Evolutionary conservation across 176 grass and related monocot species (phyloP), one percentile per base, ranked within the genome.

Genomic region (Ensete glaucum): DNA sequence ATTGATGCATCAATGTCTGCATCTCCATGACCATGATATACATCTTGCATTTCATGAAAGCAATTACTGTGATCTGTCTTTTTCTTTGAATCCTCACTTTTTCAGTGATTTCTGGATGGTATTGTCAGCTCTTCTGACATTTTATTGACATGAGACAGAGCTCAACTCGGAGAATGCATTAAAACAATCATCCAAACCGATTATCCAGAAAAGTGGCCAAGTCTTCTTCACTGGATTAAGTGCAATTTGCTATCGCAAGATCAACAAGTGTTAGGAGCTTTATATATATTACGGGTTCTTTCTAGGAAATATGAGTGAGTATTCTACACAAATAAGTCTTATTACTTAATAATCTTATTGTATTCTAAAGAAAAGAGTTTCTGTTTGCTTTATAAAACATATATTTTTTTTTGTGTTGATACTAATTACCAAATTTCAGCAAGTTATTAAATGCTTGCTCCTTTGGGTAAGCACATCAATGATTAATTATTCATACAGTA

Each of bases 101-200:
- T 4, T 43, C 34, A 43, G 34, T 43, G 63, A 26, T 3, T 49
- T 9, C 6, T 69, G 14, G 13, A n/a, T 1, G 48, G 16, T 69
- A 50, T 69, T 70, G 16, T 50, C 12, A 10, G 67, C 17, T 70
- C 67, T 1, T 70, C 56, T 73, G 7, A 25, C 0, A 19, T 9
- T 53, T 50, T 43, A 43, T 80, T 14, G 25, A 22, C 13, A 63
- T 73, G 17, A 73, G 29, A 77, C 69, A 97, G 94, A 85, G 85
- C 88, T 43, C 94, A 97, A 50, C 87, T 97, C 69, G 94, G 94
- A n/a, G 94, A 97, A 88, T 92, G 90, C 87, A 93, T 97, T 76
- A 97, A 97, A 87, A 97, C 94, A 19, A 89, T 93, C 78, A 89
- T 97, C 53, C 94, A 91, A 88, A 74, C 79, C 19, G 94, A 97